Evolutionary conservation across 495 filamentous ascomycete species (phyloP).

Genomic region (Delitschia confertaspora): DNA sequence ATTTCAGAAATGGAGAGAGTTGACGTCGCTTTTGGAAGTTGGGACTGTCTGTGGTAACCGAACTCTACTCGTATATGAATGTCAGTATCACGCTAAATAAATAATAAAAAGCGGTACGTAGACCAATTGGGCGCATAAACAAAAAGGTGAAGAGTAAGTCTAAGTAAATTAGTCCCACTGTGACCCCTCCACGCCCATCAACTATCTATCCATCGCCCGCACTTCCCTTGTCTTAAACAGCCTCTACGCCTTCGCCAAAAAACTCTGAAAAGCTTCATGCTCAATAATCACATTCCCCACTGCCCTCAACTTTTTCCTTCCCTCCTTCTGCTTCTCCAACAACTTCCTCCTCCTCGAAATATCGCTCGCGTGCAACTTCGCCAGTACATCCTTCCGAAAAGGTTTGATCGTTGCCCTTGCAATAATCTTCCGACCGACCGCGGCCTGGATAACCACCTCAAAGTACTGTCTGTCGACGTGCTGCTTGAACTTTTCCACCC

Average conservation of each 20-base stretch:
- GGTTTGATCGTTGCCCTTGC: conserved; percentile 94
- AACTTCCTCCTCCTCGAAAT: conserved; percentile 73
- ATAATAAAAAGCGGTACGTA: no score
- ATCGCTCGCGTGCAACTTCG: conserved; percentile 90
- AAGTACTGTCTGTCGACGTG: conserved; percentile 95
- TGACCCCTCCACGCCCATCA: no score
- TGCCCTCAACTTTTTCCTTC: conserved; percentile 70
- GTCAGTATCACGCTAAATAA: no score
- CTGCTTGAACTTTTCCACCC: conserved; percentile 96
- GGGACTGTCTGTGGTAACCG: no score
- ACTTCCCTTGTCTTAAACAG: no score
- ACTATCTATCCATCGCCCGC: no score
- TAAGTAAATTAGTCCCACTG: no score
- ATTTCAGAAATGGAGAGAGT: no score
- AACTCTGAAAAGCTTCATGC: conserved; percentile 85
- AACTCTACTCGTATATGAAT: no score
- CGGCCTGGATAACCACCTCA: conserved; percentile 91
- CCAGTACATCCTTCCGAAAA: conserved; percentile 87
- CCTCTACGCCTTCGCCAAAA: conserved; percentile 72
- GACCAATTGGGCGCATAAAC: no score
- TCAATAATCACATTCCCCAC: conserved; percentile 83
- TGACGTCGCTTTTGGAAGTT: no score
- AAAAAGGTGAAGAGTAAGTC: no score
- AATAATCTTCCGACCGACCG: conserved; percentile 71
- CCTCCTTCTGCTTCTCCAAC: conserved; percentile 94